A percentile compares a stretch with the other conserved stretches of the same genome.
These are phyloP conservation scores for Botrytis pseudocinerea DNA, from an alignment of 2,329 filamentous ascomycete genomes.

Conservation along the genomic window DNA sequence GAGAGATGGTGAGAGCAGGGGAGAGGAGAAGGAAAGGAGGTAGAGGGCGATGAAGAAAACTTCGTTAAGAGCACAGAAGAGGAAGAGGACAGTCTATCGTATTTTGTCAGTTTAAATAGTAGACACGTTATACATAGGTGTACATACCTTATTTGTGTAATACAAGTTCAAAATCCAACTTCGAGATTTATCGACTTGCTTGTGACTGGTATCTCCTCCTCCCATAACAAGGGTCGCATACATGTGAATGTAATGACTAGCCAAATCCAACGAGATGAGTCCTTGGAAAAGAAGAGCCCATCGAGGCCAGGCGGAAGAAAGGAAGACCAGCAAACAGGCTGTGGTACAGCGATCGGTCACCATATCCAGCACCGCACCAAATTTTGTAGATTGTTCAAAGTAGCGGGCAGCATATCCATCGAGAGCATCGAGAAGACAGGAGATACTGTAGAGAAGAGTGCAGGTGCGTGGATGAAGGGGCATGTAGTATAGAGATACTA, in stretches of 20 bases:
- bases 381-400: constrained; percentile 89
- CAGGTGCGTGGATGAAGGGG: constrained; percentile 96
- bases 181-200: constrained; percentile 84
- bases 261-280: constrained; percentile 87
- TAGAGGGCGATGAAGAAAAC: constrained; percentile 98
- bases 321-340: constrained; percentile 88
- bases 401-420: constrained; percentile 89
- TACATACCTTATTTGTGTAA: constrained; percentile 89
- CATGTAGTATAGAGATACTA: constrained; percentile 98
- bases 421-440: constrained; percentile 90
- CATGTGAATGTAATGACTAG: constrained; percentile 99
- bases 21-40: constrained; percentile 94
- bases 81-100: constrained; percentile 79
- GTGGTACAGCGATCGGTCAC: constrained; percentile 98
- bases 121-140: constrained; percentile 5
- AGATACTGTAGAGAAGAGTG: constrained; percentile 86
- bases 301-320: constrained; percentile 90
- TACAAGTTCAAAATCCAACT: constrained; percentile 92
- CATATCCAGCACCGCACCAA: constrained; percentile 97
- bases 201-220: constrained; percentile 77
- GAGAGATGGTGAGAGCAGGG: constrained; percentile 82
- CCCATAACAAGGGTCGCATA: constrained; percentile 91
- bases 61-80: constrained; percentile 89
- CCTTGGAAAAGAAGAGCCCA: constrained; percentile 95
- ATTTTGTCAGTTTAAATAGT: constrained; percentile 13